These are phyloP conservation scores for Periconia sp. DNA, from an alignment of 2,329 filamentous ascomycete genomes.

Conservation along the genomic window DNA sequence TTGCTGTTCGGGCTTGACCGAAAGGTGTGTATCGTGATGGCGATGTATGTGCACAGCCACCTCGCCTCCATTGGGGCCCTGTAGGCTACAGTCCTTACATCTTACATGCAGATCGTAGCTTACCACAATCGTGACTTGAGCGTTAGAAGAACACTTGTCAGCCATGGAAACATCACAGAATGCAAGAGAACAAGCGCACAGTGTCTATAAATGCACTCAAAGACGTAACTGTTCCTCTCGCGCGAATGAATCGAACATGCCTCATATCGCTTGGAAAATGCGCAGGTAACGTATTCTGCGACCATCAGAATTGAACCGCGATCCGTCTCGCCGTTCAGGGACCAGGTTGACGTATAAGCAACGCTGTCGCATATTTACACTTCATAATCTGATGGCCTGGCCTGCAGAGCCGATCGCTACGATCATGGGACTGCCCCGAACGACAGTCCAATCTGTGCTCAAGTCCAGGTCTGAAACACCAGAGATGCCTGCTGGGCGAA, in stretches of 20 bases:
- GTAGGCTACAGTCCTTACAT: no score
- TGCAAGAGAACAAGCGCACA: not conserved
- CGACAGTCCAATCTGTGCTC: conserved; percentile 4
- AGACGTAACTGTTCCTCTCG: not conserved
- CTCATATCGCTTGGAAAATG: not conserved
- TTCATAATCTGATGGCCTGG: not conserved
- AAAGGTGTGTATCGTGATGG: no score
- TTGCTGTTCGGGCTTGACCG: no score
- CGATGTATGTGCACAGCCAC: no score
- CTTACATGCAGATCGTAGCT: no score
- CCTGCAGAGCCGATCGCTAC: not conserved
- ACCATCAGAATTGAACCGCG: not conserved
- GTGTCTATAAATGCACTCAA: not conserved
- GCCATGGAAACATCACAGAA: not conserved
- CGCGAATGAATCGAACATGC: not conserved
- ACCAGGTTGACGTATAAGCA: conserved; percentile 4
- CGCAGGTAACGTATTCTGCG: not conserved
- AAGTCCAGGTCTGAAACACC: not conserved
- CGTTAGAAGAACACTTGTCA: not conserved
- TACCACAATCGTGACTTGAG: no score
- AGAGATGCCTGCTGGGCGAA: not conserved
- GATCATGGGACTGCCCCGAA: conserved; percentile 1
- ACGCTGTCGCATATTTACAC: conserved; percentile 4
- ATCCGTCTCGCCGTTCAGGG: not conserved
- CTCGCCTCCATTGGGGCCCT: no score